phyloP scores from a whole-genome alignment of 495 filamentous ascomycete genomes.

The Penicillium silybi region DNA sequence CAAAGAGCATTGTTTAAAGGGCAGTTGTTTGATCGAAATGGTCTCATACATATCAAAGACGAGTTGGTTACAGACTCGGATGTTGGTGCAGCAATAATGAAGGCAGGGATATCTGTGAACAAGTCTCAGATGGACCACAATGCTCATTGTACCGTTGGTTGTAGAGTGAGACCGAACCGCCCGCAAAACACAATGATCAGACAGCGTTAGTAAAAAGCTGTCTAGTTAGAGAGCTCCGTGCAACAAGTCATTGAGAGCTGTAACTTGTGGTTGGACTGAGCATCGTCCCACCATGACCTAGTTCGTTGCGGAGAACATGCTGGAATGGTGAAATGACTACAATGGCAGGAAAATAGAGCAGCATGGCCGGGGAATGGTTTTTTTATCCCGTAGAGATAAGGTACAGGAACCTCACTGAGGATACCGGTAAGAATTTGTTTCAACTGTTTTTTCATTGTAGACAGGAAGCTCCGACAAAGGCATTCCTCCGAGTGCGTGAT shows the following conservation, averaged over 20 bases:
- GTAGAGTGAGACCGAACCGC: too few species aligned
- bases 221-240: too few species aligned
- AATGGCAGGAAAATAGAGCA: neutral
- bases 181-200: too few species aligned
- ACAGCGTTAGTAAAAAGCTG: too few species aligned
- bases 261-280: neutral
- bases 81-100: too few species aligned
- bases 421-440: conserved; percentile 29
- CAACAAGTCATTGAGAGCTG: neutral
- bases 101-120: too few species aligned
- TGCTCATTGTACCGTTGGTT: too few species aligned
- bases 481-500: conserved; percentile 23
- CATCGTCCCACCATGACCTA: neutral
- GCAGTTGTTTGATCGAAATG: too few species aligned
- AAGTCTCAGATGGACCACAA: too few species aligned
- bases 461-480: conserved; percentile 36
- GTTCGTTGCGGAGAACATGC: neutral
- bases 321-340: neutral
- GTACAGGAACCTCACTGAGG: conserved; percentile 7
- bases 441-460: conserved; percentile 43
- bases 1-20: too few species aligned
- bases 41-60: too few species aligned
- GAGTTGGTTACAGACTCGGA: too few species aligned
- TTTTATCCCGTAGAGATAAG: conserved; percentile 6
- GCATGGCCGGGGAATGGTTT: neutral